Evolutionary conservation across 225 moss, liverwort and hornwort species (phyloP).

Genomic region (Marchantia paleacea): DNA sequence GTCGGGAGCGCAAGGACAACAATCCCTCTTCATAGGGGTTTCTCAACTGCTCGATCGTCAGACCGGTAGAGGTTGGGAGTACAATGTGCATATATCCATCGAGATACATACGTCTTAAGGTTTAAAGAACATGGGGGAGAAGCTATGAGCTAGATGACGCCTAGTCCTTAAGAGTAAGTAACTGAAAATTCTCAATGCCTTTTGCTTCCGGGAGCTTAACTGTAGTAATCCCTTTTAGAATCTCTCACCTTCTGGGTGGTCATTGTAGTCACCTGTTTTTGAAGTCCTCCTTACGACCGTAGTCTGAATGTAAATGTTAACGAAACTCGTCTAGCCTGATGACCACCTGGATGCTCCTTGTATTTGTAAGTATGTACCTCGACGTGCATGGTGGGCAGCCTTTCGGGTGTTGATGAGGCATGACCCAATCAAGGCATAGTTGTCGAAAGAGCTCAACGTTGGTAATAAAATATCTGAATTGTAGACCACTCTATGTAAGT

Average conservation of each 20-base stretch:
- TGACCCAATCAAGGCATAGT: slow-evolving; percentile 18
- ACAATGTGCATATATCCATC: slow-evolving; percentile 35
- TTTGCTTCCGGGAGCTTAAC: slow-evolving; percentile 30
- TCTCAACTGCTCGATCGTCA: slow-evolving; percentile 8
- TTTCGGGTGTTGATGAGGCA: slow-evolving; percentile 2
- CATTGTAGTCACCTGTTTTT: slow-evolving; percentile 26
- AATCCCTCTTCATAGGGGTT: slow-evolving; percentile 15
- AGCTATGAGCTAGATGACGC: slow-evolving; percentile 18
- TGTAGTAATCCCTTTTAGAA: slow-evolving; percentile 33
- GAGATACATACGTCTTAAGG: slow-evolving; percentile 26
- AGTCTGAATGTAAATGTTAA: slow-evolving; percentile 28
- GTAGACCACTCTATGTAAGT: slow-evolving; percentile 20
- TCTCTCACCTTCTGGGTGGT: slow-evolving; percentile 20
- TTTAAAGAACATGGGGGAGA: slow-evolving; percentile 29
- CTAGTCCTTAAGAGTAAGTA: slow-evolving; percentile 21
- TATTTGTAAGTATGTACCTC: slow-evolving; percentile 18
- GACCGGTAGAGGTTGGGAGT: slow-evolving; percentile 28
- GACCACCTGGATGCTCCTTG: slow-evolving; percentile 19
- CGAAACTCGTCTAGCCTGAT: slow-evolving; percentile 14
- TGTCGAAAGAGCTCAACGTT: slow-evolving; percentile 8
- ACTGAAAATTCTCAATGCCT: slow-evolving; percentile 25
- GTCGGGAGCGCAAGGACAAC: slow-evolving; percentile 34
- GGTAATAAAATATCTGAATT: slow-evolving; percentile 26
- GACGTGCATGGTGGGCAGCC: slow-evolving; percentile 15
- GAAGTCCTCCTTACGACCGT: slow-evolving; percentile 13